A percentile compares a stretch with the other conserved stretches of the same genome.
These are phyloP conservation scores for Phaseolus coccineus DNA, from an alignment of 331 rosid species.

Conservation along the genomic window DNA sequence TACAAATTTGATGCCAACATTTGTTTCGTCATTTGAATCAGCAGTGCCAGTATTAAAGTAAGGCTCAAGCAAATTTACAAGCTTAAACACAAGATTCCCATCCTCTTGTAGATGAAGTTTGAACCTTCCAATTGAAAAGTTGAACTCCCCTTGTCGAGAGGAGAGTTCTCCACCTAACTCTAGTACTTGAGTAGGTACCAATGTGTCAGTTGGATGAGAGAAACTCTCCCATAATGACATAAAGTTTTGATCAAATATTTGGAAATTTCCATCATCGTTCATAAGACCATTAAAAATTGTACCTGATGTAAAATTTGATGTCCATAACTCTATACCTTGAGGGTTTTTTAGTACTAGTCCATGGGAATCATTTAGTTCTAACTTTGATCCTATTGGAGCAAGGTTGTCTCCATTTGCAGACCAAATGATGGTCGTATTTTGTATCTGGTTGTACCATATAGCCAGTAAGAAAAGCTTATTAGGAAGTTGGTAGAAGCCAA, in stretches of 20 bases:
- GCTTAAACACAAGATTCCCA: slow-evolving; percentile 55
- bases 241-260: slow-evolving; percentile 22
- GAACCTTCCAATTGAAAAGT: slow-evolving; percentile 51
- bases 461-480: slow-evolving; percentile 51
- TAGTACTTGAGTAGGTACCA: slow-evolving; percentile 53
- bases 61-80: slow-evolving; percentile 33
- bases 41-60: neutral
- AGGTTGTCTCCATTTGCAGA: too few species aligned
- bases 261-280: slow-evolving; percentile 57
- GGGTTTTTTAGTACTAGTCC: slow-evolving; percentile 57
- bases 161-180: slow-evolving; percentile 37
- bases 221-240: slow-evolving; percentile 51
- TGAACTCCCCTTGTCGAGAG: slow-evolving; percentile 44
- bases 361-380: slow-evolving; percentile 40
- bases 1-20: slow-evolving; percentile 17
- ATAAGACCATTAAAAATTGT: slow-evolving; percentile 39
- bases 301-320: neutral
- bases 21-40: neutral
- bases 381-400: slow-evolving; percentile 41
- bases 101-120: slow-evolving; percentile 42
- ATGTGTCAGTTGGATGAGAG: slow-evolving; percentile 53
- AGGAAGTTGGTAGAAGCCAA: slow-evolving; percentile 49
- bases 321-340: slow-evolving; percentile 53
- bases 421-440: slow-evolving; percentile 42
- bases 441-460: slow-evolving; percentile 54